Evolutionary conservation across 176 grass and related monocot species (phyloP), one percentile per base, ranked within the genome.

Genomic region (Urochloa ruziziensis): DNA sequence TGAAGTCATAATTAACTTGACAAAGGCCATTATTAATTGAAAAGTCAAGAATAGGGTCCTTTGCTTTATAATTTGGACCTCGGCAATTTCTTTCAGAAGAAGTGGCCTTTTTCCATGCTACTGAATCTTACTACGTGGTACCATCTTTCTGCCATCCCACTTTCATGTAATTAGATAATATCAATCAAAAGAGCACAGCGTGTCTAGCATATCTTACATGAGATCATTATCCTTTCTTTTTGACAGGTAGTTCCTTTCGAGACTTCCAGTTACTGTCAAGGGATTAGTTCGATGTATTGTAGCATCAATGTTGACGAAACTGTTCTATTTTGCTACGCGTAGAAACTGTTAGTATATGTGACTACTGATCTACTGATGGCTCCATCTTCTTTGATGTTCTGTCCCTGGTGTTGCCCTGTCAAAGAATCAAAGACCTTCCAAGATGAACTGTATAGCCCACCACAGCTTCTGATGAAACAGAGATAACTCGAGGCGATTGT

Each of bases 41-140:
- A 68, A 89, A 63, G 29, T 64, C 58, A 73, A 60, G 70, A 82
- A 90, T 42, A 40, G 23, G 72, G 56, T 77, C 54, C 53, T 70
- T 25, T 76, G 53, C 63, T 82, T 32, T 71, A 49, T 14, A 82
- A 82, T 75, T 18, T 0, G 11, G 57, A 58, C 25, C 52, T 54
- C 3, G 1, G 61, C 46, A 59, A 48, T 63, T 47, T 44, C 56
- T 63, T 73, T 77, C 46, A 82, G 33, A 19, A 70, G 5, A 43
- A 6, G 63, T 86, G 51, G 7, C 34, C 21, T 19, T 46, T 65
- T 57, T 23, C 12, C 32, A 58, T 46, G 69, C 59, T 33, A 69
- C 30, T 80, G 61, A 75, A 84, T 71, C 87, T 60, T 74, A 73
- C 44, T 28, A 82, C 17, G 58, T 33, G 32, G 27, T 81, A 81